Evolutionary conservation across 2,329 filamentous ascomycete genomes (phyloP), one percentile per base, ranked within the genome.

Genomic region (Thyridium curvatum): DNA sequence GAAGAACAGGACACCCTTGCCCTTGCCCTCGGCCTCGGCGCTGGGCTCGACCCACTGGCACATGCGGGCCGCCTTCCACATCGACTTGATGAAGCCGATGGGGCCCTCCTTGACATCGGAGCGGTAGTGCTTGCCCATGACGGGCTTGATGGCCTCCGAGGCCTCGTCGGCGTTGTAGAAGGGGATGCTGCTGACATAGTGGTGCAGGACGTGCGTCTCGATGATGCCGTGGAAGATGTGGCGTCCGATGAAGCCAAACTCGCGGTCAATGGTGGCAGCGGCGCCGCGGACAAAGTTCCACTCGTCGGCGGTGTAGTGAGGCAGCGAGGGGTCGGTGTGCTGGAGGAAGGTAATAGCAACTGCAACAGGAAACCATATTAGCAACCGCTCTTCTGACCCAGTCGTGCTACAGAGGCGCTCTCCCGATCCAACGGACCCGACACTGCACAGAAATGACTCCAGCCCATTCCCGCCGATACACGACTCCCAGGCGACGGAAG

Each of bases 11-110:
- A 98, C 83, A 45, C 84, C 82, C 70, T 88, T 84, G 60, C 81
- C 83, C 53, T 90, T 82, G 28, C 88, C 91, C 58, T 80, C 65
- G 37, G 89, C 86, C 39, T 79, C 87, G 53, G 80, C 84, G 56
- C 80, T 89, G 40, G 90, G 88, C 80, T 98, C 93, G 46, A 98
- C 90, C 87, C 89, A 98, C 65, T 97, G 89, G 77, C 93, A 98
- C 79, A 76, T 80, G 45, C 93, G 81, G 32, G 86, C 80, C 53
- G 78, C 86, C 50, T 68, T 84, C 77, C 81, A 98, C 60, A 98
- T 67, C 52, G 86, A 80, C 61, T 75, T 77, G 56, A 98, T 60
- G 76, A 98, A 98, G 35, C 93, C 93, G 32, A 82, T 48, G 30
- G 84, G 67, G 34, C 93, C 93, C 41, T 74, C 89, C 62, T 79